Conservation (phyloP, 345 rosid species). For the Diplotaxis tenuifolia region DNA sequence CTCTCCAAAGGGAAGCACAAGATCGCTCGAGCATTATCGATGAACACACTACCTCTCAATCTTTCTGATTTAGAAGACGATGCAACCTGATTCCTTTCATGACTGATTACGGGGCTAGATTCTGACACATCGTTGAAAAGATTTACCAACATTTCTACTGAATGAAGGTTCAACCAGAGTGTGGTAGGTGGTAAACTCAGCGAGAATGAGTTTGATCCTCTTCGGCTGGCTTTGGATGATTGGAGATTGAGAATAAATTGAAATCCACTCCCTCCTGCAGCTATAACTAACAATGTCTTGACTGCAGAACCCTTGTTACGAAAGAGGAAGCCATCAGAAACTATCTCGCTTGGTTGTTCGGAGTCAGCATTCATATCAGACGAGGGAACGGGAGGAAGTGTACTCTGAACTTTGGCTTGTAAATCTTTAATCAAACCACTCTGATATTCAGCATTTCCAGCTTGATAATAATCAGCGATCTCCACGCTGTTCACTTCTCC, state of each 20-base stretch:
- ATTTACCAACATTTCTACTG: conserved; percentile 50
- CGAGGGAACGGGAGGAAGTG: conserved; percentile 58
- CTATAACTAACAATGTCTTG: conserved; percentile 58
- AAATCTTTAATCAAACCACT: conserved; percentile 46
- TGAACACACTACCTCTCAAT: conserved; percentile 52
- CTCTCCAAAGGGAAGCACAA: conserved; percentile 67
- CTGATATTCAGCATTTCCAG: conserved; percentile 29
- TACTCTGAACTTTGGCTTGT: conserved; percentile 58
- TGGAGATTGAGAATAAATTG: conserved; percentile 40
- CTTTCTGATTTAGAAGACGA: conserved; percentile 46
- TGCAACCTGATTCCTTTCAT: conserved; percentile 30
- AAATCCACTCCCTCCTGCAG: conserved; percentile 54
- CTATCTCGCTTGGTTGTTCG: conserved; percentile 35
- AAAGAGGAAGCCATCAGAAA: conserved; percentile 40
- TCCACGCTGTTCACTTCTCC: conserved; percentile 65
- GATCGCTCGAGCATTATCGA: conserved; percentile 66
- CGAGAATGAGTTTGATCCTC: conserved; percentile 51
- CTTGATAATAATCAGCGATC: conserved; percentile 52
- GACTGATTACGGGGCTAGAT: conserved; percentile 38
- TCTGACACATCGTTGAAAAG: conserved; percentile 54
- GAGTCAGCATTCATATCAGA: conserved; percentile 37
- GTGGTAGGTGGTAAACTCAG: conserved; percentile 61
- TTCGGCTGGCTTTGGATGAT: conserved; percentile 42
- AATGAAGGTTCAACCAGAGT: conserved; percentile 67
- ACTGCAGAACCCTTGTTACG: conserved; percentile 42